phyloP scores from a whole-genome alignment of 192 early-diverging fungal genomes.

The Spizellomyces sp. region DNA sequence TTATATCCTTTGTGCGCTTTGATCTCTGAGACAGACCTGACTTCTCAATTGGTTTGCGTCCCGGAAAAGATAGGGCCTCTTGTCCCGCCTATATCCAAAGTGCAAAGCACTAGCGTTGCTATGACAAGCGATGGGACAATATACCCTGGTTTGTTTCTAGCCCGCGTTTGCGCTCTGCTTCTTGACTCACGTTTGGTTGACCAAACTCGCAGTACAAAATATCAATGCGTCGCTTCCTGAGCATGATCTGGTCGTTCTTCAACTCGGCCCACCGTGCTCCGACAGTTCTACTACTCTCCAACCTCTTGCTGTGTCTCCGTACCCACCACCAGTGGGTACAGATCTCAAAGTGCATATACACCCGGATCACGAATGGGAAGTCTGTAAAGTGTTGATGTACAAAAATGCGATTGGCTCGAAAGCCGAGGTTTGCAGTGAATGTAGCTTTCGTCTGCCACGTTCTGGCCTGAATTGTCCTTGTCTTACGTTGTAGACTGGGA shows the following conservation, averaged over 20 bases:
- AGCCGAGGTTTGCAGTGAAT: neutral
- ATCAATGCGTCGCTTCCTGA: neutral
- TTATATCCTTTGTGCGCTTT: no score
- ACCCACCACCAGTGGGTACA: slow-evolving; percentile 1
- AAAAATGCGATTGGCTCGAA: slow-evolving; percentile 4
- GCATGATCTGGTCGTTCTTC: slow-evolving; percentile 2
- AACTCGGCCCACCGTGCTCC: neutral
- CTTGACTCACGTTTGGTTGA: no score
- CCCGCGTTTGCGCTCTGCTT: no score
- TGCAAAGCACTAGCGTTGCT: neutral
- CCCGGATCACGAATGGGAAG: neutral
- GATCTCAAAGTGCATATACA: neutral
- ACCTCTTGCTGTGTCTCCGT: slow-evolving; percentile 3
- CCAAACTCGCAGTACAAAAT: neutral
- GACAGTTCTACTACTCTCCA: neutral
- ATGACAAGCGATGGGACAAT: slow-evolving; percentile 2
- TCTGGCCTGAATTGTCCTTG: no score
- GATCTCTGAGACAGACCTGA: no score
- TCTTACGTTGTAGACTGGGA: neutral
- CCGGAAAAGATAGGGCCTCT: neutral
- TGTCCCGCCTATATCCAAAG: neutral
- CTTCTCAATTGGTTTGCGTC: no score
- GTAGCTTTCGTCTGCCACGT: no score
- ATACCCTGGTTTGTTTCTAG: neutral
- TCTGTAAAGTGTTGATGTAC: neutral